Evolutionary conservation across 805 yeast genomes (phyloP).

Genomic region (Wickerhamomyces alni): DNA sequence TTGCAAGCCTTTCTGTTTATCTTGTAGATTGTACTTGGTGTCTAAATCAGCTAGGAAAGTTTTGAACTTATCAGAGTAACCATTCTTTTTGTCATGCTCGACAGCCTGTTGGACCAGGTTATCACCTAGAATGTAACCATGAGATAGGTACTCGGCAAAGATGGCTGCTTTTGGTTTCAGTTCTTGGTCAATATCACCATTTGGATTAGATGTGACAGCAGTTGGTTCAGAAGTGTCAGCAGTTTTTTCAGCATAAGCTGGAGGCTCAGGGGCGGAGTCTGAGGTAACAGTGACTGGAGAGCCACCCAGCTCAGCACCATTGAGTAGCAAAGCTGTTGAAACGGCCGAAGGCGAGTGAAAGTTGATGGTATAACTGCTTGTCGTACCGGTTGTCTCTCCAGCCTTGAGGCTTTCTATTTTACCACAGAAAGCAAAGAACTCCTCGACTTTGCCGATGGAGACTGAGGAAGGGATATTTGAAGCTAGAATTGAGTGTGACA

Average conservation of each 20-base stretch:
- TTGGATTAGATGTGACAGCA: not conserved
- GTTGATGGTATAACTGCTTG: slow-evolving; percentile 32
- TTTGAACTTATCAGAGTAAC: slow-evolving; percentile 51
- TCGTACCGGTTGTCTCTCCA: slow-evolving; percentile 4
- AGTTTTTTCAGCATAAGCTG: slow-evolving; percentile 7
- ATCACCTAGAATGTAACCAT: slow-evolving; percentile 69
- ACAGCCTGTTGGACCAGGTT: slow-evolving; percentile 53
- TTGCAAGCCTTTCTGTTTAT: slow-evolving; percentile 29
- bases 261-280: slow-evolving; percentile 19
- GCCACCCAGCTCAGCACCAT: slow-evolving; percentile 71
- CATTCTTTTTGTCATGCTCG: slow-evolving; percentile 59
- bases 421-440: slow-evolving; percentile 77
- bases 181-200: slow-evolving; percentile 58
- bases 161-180: slow-evolving; percentile 71
- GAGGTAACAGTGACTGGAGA: slow-evolving; percentile 40
- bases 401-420: slow-evolving; percentile 28
- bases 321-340: slow-evolving; percentile 61
- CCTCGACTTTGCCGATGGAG: slow-evolving; percentile 44
- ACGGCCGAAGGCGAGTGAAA: slow-evolving; percentile 58
- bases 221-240: slow-evolving; percentile 1
- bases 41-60: slow-evolving; percentile 51
- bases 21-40: slow-evolving; percentile 50
- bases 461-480: slow-evolving; percentile 48
- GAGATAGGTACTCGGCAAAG: slow-evolving; percentile 67
- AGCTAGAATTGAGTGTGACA: slow-evolving; percentile 33